Conservation (phyloP, 1,139 yeast genomes). For the Debaryomycetaceae sp. region DNA sequence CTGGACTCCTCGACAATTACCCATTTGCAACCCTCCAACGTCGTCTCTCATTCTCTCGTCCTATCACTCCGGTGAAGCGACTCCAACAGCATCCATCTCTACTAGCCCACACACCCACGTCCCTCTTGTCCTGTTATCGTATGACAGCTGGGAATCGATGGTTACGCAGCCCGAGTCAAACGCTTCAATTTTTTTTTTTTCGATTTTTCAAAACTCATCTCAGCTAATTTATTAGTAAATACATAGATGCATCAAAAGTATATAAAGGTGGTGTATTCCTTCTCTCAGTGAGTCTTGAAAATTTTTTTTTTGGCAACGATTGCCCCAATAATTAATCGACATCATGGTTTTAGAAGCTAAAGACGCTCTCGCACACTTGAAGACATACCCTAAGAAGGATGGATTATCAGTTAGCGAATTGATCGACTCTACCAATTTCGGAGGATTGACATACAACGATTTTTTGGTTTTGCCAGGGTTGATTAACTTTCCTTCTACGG, state of each 20-base stretch:
- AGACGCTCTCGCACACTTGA: conserved; percentile 66
- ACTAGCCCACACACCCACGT: neutral
- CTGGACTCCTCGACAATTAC: too few species aligned
- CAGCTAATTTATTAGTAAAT: neutral
- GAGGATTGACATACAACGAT: conserved; percentile 97
- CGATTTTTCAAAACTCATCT: conserved; percentile 3
- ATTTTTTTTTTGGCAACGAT: conserved; percentile 45
- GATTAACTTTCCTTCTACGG: conserved; percentile 80
- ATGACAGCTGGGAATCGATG: neutral
- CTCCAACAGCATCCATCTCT: too few species aligned
- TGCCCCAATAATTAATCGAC: conserved; percentile 24
- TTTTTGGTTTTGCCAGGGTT: conserved; percentile 93
- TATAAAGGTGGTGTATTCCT: neutral
- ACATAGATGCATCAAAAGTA: neutral
- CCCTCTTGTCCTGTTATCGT: neutral
- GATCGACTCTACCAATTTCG: conserved; percentile 86
- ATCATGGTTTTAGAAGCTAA: conserved; percentile 50
- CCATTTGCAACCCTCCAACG: too few species aligned
- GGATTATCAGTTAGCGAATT: conserved; percentile 82
- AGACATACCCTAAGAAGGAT: conserved; percentile 67
- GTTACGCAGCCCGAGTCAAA: neutral
- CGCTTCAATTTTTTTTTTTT: conserved; percentile 1
- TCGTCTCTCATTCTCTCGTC: too few species aligned
- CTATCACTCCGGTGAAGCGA: too few species aligned
- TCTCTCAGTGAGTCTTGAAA: neutral